Conservation (phyloP, 1,139 yeast genomes). For the Hansenula sp. region DNA sequence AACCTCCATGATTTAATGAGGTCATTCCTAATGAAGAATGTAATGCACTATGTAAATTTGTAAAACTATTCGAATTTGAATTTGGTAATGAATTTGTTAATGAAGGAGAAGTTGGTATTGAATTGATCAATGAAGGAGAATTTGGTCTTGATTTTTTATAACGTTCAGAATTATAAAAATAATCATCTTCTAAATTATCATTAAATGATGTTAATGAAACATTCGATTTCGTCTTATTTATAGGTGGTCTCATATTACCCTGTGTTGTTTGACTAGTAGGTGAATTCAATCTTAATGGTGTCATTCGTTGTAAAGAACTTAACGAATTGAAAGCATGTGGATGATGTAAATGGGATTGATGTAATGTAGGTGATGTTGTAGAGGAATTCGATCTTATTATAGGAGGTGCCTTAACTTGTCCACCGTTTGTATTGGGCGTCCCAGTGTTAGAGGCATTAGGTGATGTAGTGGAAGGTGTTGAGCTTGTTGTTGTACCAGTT, state of each 20-base stretch:
- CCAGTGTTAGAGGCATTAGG: constrained; percentile 15
- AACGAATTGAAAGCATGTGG: constrained; percentile 37
- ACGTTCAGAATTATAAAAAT: constrained; percentile 43
- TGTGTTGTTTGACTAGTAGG: no score
- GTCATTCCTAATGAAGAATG: constrained; percentile 19
- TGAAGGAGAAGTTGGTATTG: constrained; percentile 38
- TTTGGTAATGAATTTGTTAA: constrained; percentile 16
- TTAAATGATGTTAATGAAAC: constrained; percentile 26
- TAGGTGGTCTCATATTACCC: constrained; percentile 1
- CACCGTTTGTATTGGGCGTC: constrained; percentile 17
- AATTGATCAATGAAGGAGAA: constrained; percentile 65
- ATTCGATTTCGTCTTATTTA: constrained; percentile 23
- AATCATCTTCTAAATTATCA: constrained; percentile 38
- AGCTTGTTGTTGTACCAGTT: constrained; percentile 1
- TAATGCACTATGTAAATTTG: constrained; percentile 32
- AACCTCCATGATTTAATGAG: constrained; percentile 8
- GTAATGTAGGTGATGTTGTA: constrained; percentile 19
- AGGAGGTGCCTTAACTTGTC: constrained; percentile 20
- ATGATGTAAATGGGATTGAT: constrained; percentile 25
- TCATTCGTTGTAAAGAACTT: constrained; percentile 51
- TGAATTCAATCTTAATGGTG: constrained; percentile 40
- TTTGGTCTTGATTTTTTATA: constrained; percentile 72
- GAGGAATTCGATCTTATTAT: constrained; percentile 2
- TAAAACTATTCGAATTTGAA: constrained; percentile 30
- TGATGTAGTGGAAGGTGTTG: constrained; percentile 1